A percentile compares a stretch with the other conserved stretches of the same genome.
These are phyloP conservation scores for Boletus semigastroideus DNA, from an alignment of 1,284 basidiomycete genomes.

Conservation along the genomic window DNA sequence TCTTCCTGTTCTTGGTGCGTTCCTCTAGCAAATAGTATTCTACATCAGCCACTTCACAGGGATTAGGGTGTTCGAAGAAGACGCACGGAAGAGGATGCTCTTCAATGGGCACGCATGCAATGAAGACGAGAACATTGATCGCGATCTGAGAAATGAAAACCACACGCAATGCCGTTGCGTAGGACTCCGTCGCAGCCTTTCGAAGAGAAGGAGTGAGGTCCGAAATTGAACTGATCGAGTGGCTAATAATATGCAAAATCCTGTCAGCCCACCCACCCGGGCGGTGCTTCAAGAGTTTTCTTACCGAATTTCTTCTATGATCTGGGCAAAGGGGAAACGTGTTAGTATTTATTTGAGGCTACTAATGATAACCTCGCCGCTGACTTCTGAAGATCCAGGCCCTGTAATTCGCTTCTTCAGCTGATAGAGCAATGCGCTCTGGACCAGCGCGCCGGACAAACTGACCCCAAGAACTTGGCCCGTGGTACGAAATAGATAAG, in stretches of 20 bases:
- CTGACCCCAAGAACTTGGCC: conserved; percentile 91
- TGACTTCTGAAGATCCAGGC: conserved; percentile 66
- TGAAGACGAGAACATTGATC: conserved; percentile 60
- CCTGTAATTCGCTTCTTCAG: conserved; percentile 74
- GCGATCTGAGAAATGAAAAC: conserved; percentile 83
- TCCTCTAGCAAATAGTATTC: conserved; percentile 41
- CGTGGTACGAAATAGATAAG: conserved; percentile 87
- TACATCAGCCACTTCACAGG: conserved; percentile 17
- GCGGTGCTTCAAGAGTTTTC: conserved; percentile 18
- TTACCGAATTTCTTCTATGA: conserved; percentile 71
- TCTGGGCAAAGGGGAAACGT: conserved; percentile 42
- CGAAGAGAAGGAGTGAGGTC: conserved; percentile 60
- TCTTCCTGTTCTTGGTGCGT: conserved; percentile 63
- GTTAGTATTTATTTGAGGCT: conserved; percentile 24
- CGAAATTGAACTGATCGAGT: conserved; percentile 80
- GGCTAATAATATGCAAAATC: conserved; percentile 50
- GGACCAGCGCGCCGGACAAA: conserved; percentile 77
- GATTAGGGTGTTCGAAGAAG: conserved; percentile 9
- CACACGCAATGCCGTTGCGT: conserved; percentile 77
- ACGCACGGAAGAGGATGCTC: conserved; percentile 73
- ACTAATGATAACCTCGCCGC: conserved; percentile 33
- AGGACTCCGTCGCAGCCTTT: conserved; percentile 77
- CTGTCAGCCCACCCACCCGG: conserved; percentile 15
- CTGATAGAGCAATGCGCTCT: conserved; percentile 69
- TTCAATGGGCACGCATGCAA: conserved; percentile 68